phyloP scores from a whole-genome alignment of 305 asterid genomes.

The Fraxinus floribunda region DNA sequence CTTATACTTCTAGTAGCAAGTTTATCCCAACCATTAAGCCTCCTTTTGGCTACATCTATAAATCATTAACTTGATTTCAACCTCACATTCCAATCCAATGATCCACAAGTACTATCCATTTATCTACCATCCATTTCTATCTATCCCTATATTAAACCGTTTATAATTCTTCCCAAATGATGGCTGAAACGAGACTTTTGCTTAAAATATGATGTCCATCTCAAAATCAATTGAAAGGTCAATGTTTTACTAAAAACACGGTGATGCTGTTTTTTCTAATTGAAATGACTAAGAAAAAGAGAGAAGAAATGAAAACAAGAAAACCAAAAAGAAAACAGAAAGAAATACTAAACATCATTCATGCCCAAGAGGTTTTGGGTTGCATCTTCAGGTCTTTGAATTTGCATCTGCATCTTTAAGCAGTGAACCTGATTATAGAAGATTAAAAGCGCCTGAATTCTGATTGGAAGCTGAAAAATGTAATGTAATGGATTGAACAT shows the following conservation, averaged over 20 bases:
- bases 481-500: neutral
- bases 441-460: neutral
- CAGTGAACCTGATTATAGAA: neutral
- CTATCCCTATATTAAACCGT: neutral
- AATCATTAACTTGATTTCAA: neutral
- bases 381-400: neutral
- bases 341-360: neutral
- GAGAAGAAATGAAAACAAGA: neutral
- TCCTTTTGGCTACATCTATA: neutral
- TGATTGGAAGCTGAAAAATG: neutral
- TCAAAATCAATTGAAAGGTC: neutral
- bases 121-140: neutral
- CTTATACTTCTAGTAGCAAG: neutral
- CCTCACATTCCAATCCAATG: neutral
- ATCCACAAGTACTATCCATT: neutral
- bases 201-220: neutral
- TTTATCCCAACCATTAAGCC: neutral
- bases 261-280: neutral
- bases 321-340: neutral
- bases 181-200: neutral
- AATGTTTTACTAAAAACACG: neutral
- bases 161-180: neutral
- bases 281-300: neutral
- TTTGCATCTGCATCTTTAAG: neutral
- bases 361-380: neutral